phyloP scores from a whole-genome alignment of 768 basidiomycete species.

The Tylopilus cervinicoccineus region DNA sequence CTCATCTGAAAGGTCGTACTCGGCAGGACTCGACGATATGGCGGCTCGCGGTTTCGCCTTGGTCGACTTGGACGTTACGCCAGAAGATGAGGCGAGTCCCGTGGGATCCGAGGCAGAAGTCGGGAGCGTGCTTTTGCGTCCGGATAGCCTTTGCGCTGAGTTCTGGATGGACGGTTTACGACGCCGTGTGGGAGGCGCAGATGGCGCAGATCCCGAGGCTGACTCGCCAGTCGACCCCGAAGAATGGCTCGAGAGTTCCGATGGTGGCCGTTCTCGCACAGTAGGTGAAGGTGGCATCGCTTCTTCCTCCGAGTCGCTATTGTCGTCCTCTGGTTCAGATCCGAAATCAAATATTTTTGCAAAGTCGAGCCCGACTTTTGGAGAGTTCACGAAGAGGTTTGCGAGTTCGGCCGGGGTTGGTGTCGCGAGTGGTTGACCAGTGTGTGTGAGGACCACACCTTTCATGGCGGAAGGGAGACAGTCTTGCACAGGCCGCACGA shows the following conservation, averaged over 20 bases:
- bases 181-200: slow-evolving; percentile 43
- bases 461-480: slow-evolving; percentile 57
- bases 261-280: slow-evolving; percentile 39
- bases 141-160: slow-evolving; percentile 31
- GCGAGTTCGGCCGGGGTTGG: slow-evolving; percentile 65
- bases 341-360: slow-evolving; percentile 73
- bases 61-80: slow-evolving; percentile 11
- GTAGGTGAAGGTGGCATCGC: slow-evolving; percentile 44
- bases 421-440: slow-evolving; percentile 70
- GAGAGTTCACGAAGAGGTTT: slow-evolving; percentile 64
- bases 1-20: slow-evolving; percentile 72
- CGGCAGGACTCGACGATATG: slow-evolving; percentile 29
- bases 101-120: slow-evolving; percentile 41
- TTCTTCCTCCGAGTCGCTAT: slow-evolving; percentile 28
- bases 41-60: slow-evolving; percentile 6
- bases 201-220: slow-evolving; percentile 16
- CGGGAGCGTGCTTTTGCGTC: slow-evolving; percentile 25
- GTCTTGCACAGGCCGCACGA: slow-evolving; percentile 26
- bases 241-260: slow-evolving; percentile 24
- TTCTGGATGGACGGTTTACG: slow-evolving; percentile 56
- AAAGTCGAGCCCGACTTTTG: slow-evolving; percentile 70
- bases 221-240: slow-evolving; percentile 26
- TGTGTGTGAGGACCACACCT: slow-evolving; percentile 74
- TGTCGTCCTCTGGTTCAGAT: slow-evolving; percentile 27
- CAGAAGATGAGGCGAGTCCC: slow-evolving; percentile 24